phyloP scores from a whole-genome alignment of 2,329 filamentous ascomycete species.

The Trichoderma gracile region DNA sequence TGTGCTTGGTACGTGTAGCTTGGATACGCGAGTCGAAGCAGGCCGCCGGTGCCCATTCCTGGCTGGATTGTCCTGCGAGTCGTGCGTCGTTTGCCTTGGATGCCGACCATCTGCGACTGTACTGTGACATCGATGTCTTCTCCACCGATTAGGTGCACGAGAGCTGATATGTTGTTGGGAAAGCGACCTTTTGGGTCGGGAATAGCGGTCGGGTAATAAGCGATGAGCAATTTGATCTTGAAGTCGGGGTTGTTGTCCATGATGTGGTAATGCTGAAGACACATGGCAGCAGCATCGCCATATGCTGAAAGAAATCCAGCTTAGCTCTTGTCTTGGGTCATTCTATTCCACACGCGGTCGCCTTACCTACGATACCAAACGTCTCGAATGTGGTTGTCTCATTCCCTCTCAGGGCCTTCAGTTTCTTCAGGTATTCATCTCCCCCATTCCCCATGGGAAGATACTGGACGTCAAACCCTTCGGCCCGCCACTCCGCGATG shows the following conservation, averaged over 20 bases:
- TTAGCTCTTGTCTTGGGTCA: not conserved
- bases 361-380: conserved; percentile 46
- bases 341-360: not conserved
- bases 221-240: conserved; percentile 46
- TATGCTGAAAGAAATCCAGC: conserved; percentile 38
- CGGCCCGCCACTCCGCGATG: conserved; percentile 44
- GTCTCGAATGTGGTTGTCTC: conserved; percentile 45
- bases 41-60: conserved; percentile 43
- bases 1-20: conserved; percentile 50
- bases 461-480: conserved; percentile 48
- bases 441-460: conserved; percentile 42
- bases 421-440: conserved; percentile 39
- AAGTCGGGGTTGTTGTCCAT: conserved; percentile 48
- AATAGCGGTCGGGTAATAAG: conserved; percentile 48
- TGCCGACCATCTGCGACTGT: conserved; percentile 47
- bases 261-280: conserved; percentile 48
- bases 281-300: conserved; percentile 46
- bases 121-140: conserved; percentile 45
- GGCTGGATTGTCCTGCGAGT: conserved; percentile 38
- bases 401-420: conserved; percentile 38
- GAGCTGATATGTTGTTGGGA: conserved; percentile 41
- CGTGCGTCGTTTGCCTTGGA: conserved; percentile 47
- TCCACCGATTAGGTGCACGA: conserved; percentile 45
- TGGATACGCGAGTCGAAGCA: conserved; percentile 41
- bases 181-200: conserved; percentile 46